phyloP scores from a whole-genome alignment of 2,329 filamentous ascomycete species.

The Zelopaecilomyces penicillatus region DNA sequence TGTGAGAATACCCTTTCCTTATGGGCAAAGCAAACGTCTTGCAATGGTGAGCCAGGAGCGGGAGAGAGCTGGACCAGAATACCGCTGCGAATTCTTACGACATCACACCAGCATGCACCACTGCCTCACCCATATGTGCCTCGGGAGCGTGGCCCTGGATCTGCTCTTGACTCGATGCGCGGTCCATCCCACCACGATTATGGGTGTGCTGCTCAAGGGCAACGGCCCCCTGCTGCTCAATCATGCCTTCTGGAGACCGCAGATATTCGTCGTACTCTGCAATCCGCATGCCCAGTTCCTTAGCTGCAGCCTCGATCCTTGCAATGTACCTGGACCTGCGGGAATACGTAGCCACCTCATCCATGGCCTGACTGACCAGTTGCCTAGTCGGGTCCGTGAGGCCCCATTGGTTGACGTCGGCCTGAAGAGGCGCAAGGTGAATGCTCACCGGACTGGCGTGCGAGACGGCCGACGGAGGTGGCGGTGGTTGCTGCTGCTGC shows the following conservation, averaged over 20 bases:
- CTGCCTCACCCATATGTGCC: conserved; percentile 6
- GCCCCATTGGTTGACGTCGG: conserved; percentile 27
- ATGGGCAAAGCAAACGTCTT: too few relatives aligned
- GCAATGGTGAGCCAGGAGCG: too few relatives aligned
- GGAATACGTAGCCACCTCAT: conserved; percentile 35
- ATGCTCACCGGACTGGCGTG: too few relatives aligned
- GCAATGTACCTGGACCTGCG: conserved; percentile 38
- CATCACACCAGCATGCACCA: conserved; percentile 2
- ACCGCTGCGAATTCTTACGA: not conserved
- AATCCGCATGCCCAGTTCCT: conserved; percentile 46
- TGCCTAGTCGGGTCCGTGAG: conserved; percentile 13
- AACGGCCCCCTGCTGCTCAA: conserved; percentile 17
- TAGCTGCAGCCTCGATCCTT: conserved; percentile 44
- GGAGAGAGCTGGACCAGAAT: too few relatives aligned
- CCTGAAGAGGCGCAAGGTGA: conserved; percentile 1
- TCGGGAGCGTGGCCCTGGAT: conserved; percentile 4
- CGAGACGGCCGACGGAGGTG: not conserved
- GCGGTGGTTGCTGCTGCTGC: conserved; percentile 12
- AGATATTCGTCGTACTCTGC: conserved; percentile 41
- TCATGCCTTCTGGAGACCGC: conserved; percentile 17
- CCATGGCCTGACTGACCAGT: conserved; percentile 32
- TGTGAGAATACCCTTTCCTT: too few relatives aligned
- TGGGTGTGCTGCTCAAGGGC: conserved; percentile 14
- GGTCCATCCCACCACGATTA: not conserved
- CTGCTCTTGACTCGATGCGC: not conserved